Conservation (phyloP, 2,329 filamentous ascomycete genomes). For the Fusarium incarnatum region DNA sequence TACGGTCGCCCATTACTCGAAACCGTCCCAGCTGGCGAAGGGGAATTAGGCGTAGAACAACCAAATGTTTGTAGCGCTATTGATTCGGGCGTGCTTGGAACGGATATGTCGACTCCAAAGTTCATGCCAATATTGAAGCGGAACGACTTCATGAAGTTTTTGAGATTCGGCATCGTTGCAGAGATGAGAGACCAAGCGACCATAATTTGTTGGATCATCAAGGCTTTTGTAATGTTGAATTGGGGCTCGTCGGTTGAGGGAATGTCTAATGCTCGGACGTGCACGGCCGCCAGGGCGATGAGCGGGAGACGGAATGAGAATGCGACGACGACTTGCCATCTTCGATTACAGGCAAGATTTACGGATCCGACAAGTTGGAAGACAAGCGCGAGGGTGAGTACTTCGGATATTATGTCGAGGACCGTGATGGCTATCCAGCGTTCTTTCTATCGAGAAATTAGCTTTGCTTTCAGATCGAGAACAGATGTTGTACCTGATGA, state of each 20-base stretch:
- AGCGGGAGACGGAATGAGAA: constrained; percentile 41
- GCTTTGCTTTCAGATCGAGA: too few species aligned
- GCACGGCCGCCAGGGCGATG: constrained; percentile 31
- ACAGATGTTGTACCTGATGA: constrained; percentile 17
- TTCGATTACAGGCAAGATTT: constrained; percentile 29
- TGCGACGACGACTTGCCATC: constrained; percentile 31
- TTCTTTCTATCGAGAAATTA: background rate
- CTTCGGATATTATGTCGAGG: constrained; percentile 27
- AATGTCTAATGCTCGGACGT: constrained; percentile 17
- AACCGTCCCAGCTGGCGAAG: background rate
- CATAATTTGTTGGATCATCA: constrained; percentile 35
- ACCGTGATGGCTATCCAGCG: constrained; percentile 29
- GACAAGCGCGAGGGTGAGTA: constrained; percentile 26
- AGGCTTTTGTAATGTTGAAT: constrained; percentile 29
- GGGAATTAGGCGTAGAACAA: background rate
- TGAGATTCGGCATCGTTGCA: constrained; percentile 36
- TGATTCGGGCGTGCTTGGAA: background rate
- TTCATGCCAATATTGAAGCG: constrained; percentile 35
- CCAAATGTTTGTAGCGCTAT: constrained; percentile 27
- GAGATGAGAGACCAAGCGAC: constrained; percentile 38
- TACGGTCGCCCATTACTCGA: background rate
- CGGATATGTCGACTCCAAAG: constrained; percentile 26
- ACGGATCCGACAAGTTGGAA: constrained; percentile 30
- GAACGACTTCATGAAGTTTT: constrained; percentile 41
- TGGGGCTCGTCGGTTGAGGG: constrained; percentile 27